Base-by-base conservation (phyloP, 768 basidiomycete genomes). In the Lyophyllum atratum region DNA sequence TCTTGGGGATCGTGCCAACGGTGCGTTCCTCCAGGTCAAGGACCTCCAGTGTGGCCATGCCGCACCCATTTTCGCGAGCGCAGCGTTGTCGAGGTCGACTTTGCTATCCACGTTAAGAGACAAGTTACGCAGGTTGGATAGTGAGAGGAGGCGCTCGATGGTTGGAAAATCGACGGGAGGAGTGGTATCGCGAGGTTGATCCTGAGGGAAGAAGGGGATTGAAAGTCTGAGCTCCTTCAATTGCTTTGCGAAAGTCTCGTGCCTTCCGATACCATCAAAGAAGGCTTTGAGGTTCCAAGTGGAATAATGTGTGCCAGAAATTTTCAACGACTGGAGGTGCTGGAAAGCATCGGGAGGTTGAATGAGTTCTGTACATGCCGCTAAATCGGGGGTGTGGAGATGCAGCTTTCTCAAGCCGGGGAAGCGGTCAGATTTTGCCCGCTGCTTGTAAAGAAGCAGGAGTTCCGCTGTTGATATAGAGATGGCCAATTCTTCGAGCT, bases 1-100 rank as follows among this genome's bases (percentile, higher is more conserved):
- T 26, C 17, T 7, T 31, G 1, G 54, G 58, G 1, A 21, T 28
- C 9, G 54, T 22, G 11, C 24, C 40, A 11, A 42, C 29, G 33
- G 58, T 59, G 5, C 53, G 49, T 51, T 59, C 58, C n/a, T 37
- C 42, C 12, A 59, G 24, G 17, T 55, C 45, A 24, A 59, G 49
- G 25, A 49, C 54, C 21, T 45, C 49, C 26, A 59, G 54, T 28
- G 43, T 22, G 53, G 58, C 58, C 58, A 59, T 10, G 58, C 48
- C 12, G 58, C 44, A 14, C 53, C 58, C 26, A 59, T 50, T 40
- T 22, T 40, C 10, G 34, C 22, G 17, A 59, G 49, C 15, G 49
- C 49, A n/a, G 19, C 43, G 22, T 59, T 51, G 43, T 53, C 54
- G 2, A 59, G 37, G 21, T 51, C 39, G n/a, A 59, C 37, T 28